These are phyloP conservation scores for Caloboletus firmus DNA, from an alignment of 1,284 basidiomycete genomes.

Conservation along the genomic window DNA sequence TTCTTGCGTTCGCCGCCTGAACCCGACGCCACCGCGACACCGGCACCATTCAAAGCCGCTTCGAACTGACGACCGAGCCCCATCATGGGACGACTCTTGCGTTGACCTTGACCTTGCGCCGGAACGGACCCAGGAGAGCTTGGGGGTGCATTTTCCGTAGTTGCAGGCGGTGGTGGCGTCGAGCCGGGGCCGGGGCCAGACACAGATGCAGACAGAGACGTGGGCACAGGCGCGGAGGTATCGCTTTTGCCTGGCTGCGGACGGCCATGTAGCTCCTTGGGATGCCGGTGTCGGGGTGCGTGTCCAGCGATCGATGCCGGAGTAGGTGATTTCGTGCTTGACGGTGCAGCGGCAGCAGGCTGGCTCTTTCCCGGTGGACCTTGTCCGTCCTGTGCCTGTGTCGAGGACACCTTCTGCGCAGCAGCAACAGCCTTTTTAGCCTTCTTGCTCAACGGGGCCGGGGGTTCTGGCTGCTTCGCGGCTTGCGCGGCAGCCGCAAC, in stretches of 20 bases:
- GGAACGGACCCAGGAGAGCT: slow-evolving; percentile 4
- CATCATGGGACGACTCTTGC: slow-evolving; percentile 54
- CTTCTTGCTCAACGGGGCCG: slow-evolving; percentile 37
- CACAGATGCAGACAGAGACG: neutral
- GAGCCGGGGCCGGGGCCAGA: neutral
- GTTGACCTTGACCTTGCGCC: slow-evolving; percentile 32
- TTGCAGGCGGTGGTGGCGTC: slow-evolving; percentile 1
- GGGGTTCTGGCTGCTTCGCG: slow-evolving; percentile 17
- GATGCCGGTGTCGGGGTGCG: slow-evolving; percentile 13
- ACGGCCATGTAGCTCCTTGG: slow-evolving; percentile 18
- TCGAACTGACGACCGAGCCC: slow-evolving; percentile 64
- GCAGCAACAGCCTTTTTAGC: slow-evolving; percentile 43
- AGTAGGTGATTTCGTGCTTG: slow-evolving; percentile 17
- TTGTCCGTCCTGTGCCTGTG: slow-evolving; percentile 13
- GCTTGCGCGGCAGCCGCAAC: neutral
- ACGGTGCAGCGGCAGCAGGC: slow-evolving; percentile 4
- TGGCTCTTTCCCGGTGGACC: slow-evolving; percentile 15
- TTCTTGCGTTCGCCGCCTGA: slow-evolving; percentile 35
- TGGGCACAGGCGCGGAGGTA: neutral
- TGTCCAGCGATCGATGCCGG: slow-evolving; percentile 2
- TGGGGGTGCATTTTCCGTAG: slow-evolving; percentile 5
- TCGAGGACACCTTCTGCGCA: slow-evolving; percentile 12
- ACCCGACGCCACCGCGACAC: slow-evolving; percentile 34
- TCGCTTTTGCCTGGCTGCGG: slow-evolving; percentile 10
- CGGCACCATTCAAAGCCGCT: slow-evolving; percentile 59